A percentile compares a stretch with the other conserved stretches of the same genome.
These are phyloP conservation scores for Aspergillus sp. DNA, from an alignment of 2,329 filamentous ascomycete species.

Conservation along the genomic window DNA sequence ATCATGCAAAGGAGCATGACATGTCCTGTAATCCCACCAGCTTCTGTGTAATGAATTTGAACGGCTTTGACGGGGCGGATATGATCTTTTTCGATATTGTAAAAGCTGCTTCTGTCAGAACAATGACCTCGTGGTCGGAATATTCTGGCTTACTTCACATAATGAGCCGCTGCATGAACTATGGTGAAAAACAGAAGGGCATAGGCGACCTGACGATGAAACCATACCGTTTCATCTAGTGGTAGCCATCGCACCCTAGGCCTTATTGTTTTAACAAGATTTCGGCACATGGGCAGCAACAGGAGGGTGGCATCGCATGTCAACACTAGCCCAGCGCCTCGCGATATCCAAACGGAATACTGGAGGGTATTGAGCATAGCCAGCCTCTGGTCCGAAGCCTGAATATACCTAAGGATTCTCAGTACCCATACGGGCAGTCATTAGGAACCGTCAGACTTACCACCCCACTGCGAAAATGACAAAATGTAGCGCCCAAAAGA, in stretches of 20 bases:
- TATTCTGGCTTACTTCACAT: constrained; percentile 74
- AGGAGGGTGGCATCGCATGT: constrained; percentile 85
- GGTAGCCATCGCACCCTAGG: constrained; percentile 87
- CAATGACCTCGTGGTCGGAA: no score
- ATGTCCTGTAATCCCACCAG: constrained; percentile 92
- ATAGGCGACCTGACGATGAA: constrained; percentile 94
- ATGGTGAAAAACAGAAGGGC: constrained; percentile 79
- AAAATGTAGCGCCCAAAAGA: constrained; percentile 80
- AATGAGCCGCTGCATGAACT: constrained; percentile 77
- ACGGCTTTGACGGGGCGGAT: constrained; percentile 78
- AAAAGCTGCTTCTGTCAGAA: constrained; percentile 66
- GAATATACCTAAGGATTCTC: constrained; percentile 68
- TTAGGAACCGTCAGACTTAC: constrained; percentile 54
- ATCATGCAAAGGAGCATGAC: constrained; percentile 99
- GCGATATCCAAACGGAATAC: constrained; percentile 94
- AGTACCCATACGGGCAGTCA: constrained; percentile 2
- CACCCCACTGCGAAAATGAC: constrained; percentile 82
- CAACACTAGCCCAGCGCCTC: constrained; percentile 85
- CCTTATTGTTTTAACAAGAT: constrained; percentile 77
- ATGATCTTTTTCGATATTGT: constrained; percentile 85
- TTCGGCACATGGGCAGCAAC: constrained; percentile 91
- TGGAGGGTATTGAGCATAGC: constrained; percentile 76
- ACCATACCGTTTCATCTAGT: constrained; percentile 96
- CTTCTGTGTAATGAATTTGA: constrained; percentile 86
- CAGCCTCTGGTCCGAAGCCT: constrained; percentile 67